Percentiles rank a stretch among this genome's conserved stretches.
These are phyloP conservation scores for Heliosperma pusillum DNA, from an alignment of 148 eudicot genomes.

Conservation along the genomic window DNA sequence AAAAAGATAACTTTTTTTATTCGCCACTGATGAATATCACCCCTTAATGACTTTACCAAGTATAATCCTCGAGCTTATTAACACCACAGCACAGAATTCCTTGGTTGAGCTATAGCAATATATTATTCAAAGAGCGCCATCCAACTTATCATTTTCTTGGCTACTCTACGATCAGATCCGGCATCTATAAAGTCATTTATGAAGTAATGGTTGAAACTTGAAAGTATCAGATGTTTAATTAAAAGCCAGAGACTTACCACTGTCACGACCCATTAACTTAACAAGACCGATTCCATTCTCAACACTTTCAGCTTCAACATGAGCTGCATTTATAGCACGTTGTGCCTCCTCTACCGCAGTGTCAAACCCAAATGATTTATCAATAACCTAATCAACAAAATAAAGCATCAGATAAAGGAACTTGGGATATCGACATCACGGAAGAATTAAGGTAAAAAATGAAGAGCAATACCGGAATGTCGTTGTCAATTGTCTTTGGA, in stretches of 20 bases:
- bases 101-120: not conserved
- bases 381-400: conserved; percentile 54
- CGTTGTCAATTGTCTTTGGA: conserved; percentile 89
- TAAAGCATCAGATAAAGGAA: conserved; percentile 1
- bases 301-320: conserved; percentile 75
- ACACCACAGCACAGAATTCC: not conserved
- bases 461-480: conserved; percentile 64
- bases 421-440: not conserved
- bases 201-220: not conserved
- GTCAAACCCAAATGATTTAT: conserved; percentile 92
- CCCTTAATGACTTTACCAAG: not conserved
- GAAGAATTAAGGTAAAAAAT: conserved; percentile 1
- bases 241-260: conserved; percentile 44
- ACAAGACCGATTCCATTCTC: conserved; percentile 89
- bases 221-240: not conserved
- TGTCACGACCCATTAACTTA: conserved; percentile 82
- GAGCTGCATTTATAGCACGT: conserved; percentile 85
- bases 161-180: not conserved
- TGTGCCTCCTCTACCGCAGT: conserved; percentile 95
- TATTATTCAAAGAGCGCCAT: not conserved
- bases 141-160: not conserved
- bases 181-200: not conserved
- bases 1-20: too few relatives aligned
- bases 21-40: not conserved
- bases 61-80: not conserved